phyloP scores from a whole-genome alignment of 257 asterid genomes.

The Plectranthus barbatus region DNA sequence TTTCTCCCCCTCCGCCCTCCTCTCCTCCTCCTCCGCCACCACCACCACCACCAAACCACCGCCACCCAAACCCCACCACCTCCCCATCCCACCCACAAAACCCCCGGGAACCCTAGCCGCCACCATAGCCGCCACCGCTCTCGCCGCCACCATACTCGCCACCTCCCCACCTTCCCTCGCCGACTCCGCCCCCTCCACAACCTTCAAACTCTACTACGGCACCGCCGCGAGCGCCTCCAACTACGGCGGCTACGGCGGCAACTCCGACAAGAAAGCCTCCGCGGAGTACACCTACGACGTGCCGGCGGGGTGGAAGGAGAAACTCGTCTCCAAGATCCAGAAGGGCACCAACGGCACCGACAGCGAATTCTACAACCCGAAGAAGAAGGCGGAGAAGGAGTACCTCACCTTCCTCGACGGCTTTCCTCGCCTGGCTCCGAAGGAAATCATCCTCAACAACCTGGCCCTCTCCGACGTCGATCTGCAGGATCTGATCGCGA shows the following conservation, averaged over 20 bases:
- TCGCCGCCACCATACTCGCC: constrained; percentile 51
- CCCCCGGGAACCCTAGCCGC: constrained; percentile 28
- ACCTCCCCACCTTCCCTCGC: constrained; percentile 41
- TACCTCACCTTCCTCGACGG: constrained; percentile 77
- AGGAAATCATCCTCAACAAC: constrained; percentile 54
- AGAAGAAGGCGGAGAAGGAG: too few relatives aligned
- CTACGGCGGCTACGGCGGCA: constrained; percentile 92
- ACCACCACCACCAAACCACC: constrained; percentile 31
- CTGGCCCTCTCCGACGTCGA: constrained; percentile 45
- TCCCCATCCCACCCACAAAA: constrained; percentile 34
- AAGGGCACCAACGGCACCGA: constrained; percentile 96
- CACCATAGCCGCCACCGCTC: too few relatives aligned
- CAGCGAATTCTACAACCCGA: too few relatives aligned
- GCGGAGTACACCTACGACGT: constrained; percentile 94
- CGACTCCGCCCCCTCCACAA: too few relatives aligned
- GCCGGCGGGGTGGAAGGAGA: constrained; percentile 91
- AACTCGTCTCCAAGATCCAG: constrained; percentile 60
- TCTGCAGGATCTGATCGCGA: too few relatives aligned
- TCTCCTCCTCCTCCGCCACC: constrained; percentile 39
- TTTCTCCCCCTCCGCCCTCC: constrained; percentile 66
- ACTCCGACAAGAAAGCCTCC: constrained; percentile 77
- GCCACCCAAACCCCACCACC: constrained; percentile 31
- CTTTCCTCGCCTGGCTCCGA: too few relatives aligned
- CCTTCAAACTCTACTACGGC: constrained; percentile 76
- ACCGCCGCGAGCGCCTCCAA: constrained; percentile 95